A percentile compares a stretch with the other conserved stretches of the same genome.
Evolutionary conservation across 2,329 filamentous ascomycete genomes (phyloP).

Genomic region (Alternaria hordeiaustralica): DNA sequence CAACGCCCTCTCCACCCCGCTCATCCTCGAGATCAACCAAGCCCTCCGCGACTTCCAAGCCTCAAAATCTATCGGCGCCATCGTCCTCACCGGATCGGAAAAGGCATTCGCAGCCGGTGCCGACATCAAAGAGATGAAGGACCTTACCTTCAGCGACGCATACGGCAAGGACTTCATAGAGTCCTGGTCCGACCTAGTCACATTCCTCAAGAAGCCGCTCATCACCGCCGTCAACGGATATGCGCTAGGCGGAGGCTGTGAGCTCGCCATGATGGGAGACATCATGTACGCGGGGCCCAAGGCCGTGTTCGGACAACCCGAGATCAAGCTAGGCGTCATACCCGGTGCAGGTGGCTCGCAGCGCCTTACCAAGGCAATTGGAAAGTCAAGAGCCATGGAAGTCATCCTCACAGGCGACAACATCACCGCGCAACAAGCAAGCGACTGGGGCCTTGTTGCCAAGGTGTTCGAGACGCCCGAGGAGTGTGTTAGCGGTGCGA

Average conservation of each 20-base stretch:
- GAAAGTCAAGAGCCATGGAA: constrained; percentile 56
- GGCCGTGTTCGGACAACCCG: constrained; percentile 94
- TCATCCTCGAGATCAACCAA: constrained; percentile 79
- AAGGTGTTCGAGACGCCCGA: constrained; percentile 80
- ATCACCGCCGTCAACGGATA: constrained; percentile 95
- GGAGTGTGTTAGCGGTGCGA: constrained; percentile 78
- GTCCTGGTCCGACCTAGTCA: constrained; percentile 86
- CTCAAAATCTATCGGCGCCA: constrained; percentile 40
- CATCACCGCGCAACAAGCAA: constrained; percentile 84
- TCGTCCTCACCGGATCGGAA: constrained; percentile 82
- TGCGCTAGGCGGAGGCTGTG: constrained; percentile 92
- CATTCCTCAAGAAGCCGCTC: constrained; percentile 87
- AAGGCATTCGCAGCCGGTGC: constrained; percentile 83
- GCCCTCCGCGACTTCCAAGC: constrained; percentile 46
- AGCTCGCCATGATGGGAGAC: constrained; percentile 97
- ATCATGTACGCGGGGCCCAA: constrained; percentile 86
- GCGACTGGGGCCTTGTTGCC: constrained; percentile 88
- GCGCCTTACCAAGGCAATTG: constrained; percentile 74
- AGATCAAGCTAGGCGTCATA: constrained; percentile 93
- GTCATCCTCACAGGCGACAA: constrained; percentile 61
- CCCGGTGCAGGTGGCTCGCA: constrained; percentile 93
- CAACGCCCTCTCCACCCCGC: constrained; percentile 89
- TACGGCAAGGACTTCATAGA: constrained; percentile 95
- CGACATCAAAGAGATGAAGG: constrained; percentile 99
- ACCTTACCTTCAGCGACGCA: constrained; percentile 84